Conservation (phyloP, 2,329 filamentous ascomycete species). For the Fusarium buxicola region DNA sequence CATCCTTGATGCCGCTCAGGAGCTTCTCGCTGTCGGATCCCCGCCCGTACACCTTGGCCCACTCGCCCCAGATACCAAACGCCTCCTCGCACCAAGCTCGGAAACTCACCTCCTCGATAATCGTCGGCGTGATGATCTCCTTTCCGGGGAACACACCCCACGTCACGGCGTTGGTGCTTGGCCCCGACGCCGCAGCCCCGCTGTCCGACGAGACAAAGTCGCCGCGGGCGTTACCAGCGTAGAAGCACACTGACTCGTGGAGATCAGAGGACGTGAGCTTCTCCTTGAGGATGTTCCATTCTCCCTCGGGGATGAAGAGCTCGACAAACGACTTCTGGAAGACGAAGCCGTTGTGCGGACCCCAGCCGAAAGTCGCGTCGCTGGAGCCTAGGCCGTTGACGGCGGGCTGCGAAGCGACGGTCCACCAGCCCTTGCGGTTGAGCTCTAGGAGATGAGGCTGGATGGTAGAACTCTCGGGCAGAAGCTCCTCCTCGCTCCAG, state of each 20-base stretch:
- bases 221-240: constrained; percentile 82
- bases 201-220: constrained; percentile 80
- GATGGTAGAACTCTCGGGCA: constrained; percentile 86
- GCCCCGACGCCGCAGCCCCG: constrained; percentile 48
- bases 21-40: constrained; percentile 77
- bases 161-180: constrained; percentile 89
- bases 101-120: constrained; percentile 96
- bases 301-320: constrained; percentile 83
- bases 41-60: constrained; percentile 87
- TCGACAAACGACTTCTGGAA: constrained; percentile 99
- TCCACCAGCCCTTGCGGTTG: constrained; percentile 92
- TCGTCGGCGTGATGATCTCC: constrained; percentile 95
- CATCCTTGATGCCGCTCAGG: constrained; percentile 73
- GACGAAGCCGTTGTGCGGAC: constrained; percentile 89
- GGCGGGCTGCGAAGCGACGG: constrained; percentile 92
- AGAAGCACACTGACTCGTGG: constrained; percentile 82
- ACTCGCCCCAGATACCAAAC: constrained; percentile 94
- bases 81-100: constrained; percentile 95
- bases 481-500: constrained; percentile 92
- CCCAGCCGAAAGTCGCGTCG: constrained; percentile 90
- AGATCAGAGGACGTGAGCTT: constrained; percentile 70
- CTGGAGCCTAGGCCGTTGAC: constrained; percentile 86
- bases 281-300: constrained; percentile 76
- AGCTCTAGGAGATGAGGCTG: constrained; percentile 78
- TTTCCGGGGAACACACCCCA: constrained; percentile 97